A percentile compares a stretch with the other conserved stretches of the same genome.
phyloP scores from a whole-genome alignment of 805 yeast genomes.

The Barnettozyma wickerhamii region DNA sequence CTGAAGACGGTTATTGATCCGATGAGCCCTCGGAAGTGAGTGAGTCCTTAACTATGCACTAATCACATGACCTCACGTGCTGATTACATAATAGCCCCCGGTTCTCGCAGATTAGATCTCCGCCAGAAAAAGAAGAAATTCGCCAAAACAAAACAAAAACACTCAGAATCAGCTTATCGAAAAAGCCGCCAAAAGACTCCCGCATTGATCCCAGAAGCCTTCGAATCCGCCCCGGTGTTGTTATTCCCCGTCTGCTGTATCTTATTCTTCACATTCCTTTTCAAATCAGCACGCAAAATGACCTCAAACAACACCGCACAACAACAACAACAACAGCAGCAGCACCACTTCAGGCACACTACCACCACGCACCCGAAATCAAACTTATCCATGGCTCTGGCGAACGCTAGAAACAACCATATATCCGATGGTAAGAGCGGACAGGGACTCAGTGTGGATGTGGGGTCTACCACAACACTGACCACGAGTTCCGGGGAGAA shows the following conservation, averaged over 20 bases:
- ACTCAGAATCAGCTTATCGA: not conserved
- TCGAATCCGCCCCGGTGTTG: not conserved
- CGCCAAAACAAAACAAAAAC: not conserved
- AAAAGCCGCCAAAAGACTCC: not conserved
- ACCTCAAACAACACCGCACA: not conserved
- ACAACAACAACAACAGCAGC: not conserved
- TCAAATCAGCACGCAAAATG: not conserved
- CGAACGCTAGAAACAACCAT: not conserved
- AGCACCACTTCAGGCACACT: too few relatives aligned
- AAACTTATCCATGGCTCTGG: constrained; percentile 1
- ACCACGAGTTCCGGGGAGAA: not conserved
- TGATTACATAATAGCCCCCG: not conserved
- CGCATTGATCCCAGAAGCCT: not conserved
- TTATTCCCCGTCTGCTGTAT: not conserved
- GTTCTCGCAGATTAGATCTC: not conserved
- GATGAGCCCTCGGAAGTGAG: not conserved
- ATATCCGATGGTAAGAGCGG: not conserved
- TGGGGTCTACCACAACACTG: not conserved
- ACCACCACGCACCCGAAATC: not conserved
- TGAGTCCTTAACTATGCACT: not conserved
- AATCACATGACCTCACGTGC: not conserved
- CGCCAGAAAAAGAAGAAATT: not conserved
- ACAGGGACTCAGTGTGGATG: not conserved
- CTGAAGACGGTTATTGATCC: too few relatives aligned
- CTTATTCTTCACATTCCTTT: not conserved